These are phyloP conservation scores for Sporothrix brasiliensis DNA, from an alignment of 2,329 filamentous ascomycete species.

Conservation along the genomic window DNA sequence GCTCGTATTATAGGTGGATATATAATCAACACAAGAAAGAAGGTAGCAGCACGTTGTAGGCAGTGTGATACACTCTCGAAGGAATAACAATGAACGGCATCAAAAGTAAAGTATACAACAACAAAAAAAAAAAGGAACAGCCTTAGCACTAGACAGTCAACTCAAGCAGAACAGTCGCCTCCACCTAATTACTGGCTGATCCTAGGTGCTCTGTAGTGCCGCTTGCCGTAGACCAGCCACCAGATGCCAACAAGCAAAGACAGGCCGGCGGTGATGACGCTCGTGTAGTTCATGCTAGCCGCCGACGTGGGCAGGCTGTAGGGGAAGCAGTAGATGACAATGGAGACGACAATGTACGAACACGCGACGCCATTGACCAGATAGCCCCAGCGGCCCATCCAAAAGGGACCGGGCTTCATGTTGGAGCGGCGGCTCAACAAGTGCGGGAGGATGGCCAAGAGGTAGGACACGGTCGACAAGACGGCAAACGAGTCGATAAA, in stretches of 20 bases:
- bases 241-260: constrained; percentile 47
- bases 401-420: constrained; percentile 59
- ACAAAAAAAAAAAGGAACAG: too few relatives aligned
- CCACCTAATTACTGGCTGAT: neutral
- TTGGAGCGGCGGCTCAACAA: constrained; percentile 50
- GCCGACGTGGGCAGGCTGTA: constrained; percentile 48
- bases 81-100: too few relatives aligned
- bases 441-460: constrained; percentile 64
- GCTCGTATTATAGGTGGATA: too few relatives aligned
- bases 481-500: constrained; percentile 58
- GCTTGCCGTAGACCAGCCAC: constrained; percentile 44
- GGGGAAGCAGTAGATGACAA: constrained; percentile 64
- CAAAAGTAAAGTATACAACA: too few relatives aligned
- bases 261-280: constrained; percentile 50
- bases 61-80: too few relatives aligned
- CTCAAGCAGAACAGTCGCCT: too few relatives aligned
- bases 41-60: too few relatives aligned
- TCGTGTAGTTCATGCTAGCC: constrained; percentile 54
- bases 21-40: too few relatives aligned
- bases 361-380: constrained; percentile 53
- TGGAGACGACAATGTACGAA: constrained; percentile 59
- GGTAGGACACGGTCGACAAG: constrained; percentile 55
- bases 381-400: constrained; percentile 51
- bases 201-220: constrained; percentile 35
- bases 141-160: too few relatives aligned